Percentiles rank a stretch among this genome's conserved stretches.
Conservation (phyloP, 2,329 filamentous ascomycete genomes). For the Pseudogymnoascus sp. region DNA sequence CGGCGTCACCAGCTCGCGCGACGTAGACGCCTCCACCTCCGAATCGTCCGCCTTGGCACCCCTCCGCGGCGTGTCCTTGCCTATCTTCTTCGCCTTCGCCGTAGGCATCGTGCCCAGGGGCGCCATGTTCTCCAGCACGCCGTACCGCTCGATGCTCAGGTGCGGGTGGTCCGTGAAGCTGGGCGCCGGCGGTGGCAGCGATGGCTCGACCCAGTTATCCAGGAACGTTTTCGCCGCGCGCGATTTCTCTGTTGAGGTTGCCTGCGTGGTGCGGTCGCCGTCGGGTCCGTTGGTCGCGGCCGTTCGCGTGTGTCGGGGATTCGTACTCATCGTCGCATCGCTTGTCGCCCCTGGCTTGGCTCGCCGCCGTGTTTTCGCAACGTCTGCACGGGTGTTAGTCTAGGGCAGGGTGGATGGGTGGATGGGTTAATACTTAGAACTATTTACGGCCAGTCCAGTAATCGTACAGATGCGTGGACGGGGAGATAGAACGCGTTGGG, state of each 20-base stretch:
- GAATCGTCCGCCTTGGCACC: neutral
- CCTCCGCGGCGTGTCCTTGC: neutral
- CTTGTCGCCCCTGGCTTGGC: slow-evolving; percentile 1
- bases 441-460: neutral
- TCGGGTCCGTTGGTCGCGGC: slow-evolving; percentile 10
- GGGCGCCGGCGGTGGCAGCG: slow-evolving; percentile 43
- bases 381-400: slow-evolving; percentile 6
- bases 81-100: slow-evolving; percentile 45
- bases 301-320: slow-evolving; percentile 9
- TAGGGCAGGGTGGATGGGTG: neutral
- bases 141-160: slow-evolving; percentile 60
- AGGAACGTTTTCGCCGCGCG: slow-evolving; percentile 21
- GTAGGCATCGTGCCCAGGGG: slow-evolving; percentile 66
- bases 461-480: neutral
- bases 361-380: neutral
- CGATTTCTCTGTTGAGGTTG: slow-evolving; percentile 14
- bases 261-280: neutral
- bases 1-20: neutral
- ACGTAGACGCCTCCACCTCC: neutral
- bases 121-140: slow-evolving; percentile 76
- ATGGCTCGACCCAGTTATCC: slow-evolving; percentile 48
- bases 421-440: neutral
- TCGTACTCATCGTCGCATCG: slow-evolving; percentile 9
- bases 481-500: slow-evolving; percentile 2
- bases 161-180: slow-evolving; percentile 60